Conservation (phyloP, 345 rosid species). For the Populus davidiana region DNA sequence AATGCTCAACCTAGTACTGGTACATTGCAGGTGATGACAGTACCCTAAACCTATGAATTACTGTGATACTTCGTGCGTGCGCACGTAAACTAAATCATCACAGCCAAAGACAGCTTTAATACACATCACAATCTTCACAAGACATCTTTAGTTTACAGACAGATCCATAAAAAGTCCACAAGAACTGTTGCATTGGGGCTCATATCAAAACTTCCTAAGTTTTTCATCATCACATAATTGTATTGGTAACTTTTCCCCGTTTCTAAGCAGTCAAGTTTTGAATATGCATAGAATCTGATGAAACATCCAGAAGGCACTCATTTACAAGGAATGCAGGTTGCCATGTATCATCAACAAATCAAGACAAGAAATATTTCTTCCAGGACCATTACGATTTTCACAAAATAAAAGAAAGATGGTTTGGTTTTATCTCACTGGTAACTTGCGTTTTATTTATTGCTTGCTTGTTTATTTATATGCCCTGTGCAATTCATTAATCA, state of each 20-base stretch:
- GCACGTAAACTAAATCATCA: neutral
- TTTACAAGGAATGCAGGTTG: neutral
- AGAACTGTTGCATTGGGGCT: neutral
- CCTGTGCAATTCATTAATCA: neutral
- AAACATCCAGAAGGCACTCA: neutral
- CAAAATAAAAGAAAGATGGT: neutral
- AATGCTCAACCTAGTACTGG: neutral
- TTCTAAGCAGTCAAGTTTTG: neutral
- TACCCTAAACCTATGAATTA: neutral
- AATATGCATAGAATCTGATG: neutral
- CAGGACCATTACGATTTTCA: neutral
- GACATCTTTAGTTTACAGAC: neutral
- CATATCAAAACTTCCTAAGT: neutral
- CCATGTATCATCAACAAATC: neutral
- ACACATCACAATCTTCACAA: neutral
- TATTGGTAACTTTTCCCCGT: neutral
- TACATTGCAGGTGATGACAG: neutral
- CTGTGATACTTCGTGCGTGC: neutral
- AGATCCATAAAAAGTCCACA: neutral
- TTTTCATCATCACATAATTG: neutral
- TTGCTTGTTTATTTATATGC: neutral
- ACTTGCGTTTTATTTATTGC: neutral
- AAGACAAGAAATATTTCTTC: neutral
- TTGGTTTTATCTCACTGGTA: neutral
- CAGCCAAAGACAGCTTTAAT: constrained; percentile 1